A percentile compares a stretch with the other conserved stretches of the same genome.
Conservation (phyloP, 2,329 filamentous ascomycete species). For the Colletotrichum sp. region DNA sequence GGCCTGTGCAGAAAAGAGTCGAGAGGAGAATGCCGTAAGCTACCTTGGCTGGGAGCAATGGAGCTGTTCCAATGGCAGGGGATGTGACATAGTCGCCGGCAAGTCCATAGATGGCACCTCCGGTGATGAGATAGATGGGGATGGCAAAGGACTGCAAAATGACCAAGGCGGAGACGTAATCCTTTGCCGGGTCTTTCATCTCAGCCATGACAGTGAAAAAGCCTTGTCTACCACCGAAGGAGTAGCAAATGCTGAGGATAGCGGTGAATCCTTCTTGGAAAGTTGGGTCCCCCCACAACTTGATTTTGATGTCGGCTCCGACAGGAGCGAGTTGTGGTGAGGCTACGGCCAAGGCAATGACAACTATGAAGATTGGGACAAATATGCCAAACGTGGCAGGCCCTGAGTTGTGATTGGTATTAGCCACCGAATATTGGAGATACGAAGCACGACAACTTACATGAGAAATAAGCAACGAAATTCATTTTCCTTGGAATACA, state of each 20-base stretch:
- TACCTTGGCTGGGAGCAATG: neutral
- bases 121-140: neutral
- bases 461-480: neutral
- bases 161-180: neutral
- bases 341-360: neutral
- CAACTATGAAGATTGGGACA: neutral
- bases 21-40: neutral
- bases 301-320: neutral
- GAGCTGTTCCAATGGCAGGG: neutral
- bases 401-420: rapidly evolving
- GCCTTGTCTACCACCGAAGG: neutral
- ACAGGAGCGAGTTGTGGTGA: neutral
- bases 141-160: neutral
- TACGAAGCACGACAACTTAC: rapidly evolving
- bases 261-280: neutral
- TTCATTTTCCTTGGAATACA: neutral
- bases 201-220: neutral
- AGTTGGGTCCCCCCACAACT: neutral
- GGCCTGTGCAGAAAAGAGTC: neutral
- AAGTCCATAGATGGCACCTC: neutral
- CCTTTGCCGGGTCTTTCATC: neutral
- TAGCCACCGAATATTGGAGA: rapidly evolving
- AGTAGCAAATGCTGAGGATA: neutral
- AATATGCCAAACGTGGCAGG: neutral
- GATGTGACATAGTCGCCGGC: neutral